Base-by-base conservation (phyloP, 352 stramenopile species). In the Pythium rishiriense region DNA sequence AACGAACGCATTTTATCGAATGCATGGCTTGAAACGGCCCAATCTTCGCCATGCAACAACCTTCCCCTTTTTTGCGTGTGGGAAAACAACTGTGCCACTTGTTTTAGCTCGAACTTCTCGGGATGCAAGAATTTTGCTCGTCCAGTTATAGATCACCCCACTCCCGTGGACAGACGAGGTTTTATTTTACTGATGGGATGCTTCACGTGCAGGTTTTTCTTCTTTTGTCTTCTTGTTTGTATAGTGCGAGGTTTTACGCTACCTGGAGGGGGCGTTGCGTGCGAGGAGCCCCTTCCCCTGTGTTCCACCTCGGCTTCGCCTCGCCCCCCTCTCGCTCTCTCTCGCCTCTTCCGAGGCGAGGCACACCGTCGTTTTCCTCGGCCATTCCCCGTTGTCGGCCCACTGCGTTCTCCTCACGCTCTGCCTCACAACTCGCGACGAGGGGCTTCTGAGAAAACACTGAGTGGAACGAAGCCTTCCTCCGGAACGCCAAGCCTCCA, bases 51-150 rank as follows among this genome's bases (percentile, higher is more conserved):
- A n/a, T n/a, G n/a, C n/a, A n/a, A n/a, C n/a, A n/a, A 25, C 42
- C 42, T 15, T 49, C 42, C 41, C 43, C 24, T 17, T n/a, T 28
- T 65, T 58, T 37, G 31, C 53, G 29, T 49, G 24, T 59, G 33
- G 25, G 37, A 22, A 55, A 58, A 9, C 54, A 62, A 42, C 26
- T 62, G 41, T 49, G 47, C 53, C 25, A n/a, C 5, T 60, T 55
- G 48, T 39, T 53, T 31, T 21, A 19, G 56, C 56, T 39, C 45
- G 46, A 56, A 15, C 45, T 45, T 31, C 6, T 2, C 0, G 8
- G 1, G 21, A 41, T 70, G 64, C 45, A 72, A 72, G 21, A 72
- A 31, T 72, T 67, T 72, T 67, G 55, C 39, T 48, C 58, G 55
- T 43, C 52, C 64, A 60, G 64, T 72, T 64, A 72, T 72, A 67